Evolutionary conservation across 2,329 filamentous ascomycete species (phyloP).

Genomic region (Trichoderma citrinoviride): DNA sequence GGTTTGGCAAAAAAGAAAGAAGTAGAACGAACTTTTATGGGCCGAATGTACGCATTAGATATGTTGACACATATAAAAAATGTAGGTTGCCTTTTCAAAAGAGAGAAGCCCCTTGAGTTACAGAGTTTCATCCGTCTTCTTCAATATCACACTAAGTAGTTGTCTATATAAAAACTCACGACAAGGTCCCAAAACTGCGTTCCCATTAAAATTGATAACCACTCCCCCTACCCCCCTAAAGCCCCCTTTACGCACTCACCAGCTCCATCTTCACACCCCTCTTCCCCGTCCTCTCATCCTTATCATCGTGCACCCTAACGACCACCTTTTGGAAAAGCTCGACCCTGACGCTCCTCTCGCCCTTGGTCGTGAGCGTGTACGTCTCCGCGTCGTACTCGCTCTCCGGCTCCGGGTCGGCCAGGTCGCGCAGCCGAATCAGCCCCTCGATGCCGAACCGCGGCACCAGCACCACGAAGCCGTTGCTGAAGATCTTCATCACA

Average conservation of each 20-base stretch:
- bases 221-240: neutral
- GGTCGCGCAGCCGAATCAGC: slow-evolving; percentile 79
- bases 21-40: slow-evolving; percentile 26
- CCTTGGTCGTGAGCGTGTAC: slow-evolving; percentile 67
- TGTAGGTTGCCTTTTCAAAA: neutral
- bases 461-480: slow-evolving; percentile 95
- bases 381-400: slow-evolving; percentile 82
- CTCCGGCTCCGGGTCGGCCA: slow-evolving; percentile 74
- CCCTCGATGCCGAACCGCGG: slow-evolving; percentile 95
- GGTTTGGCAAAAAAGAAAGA: slow-evolving; percentile 32
- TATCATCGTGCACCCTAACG: slow-evolving; percentile 86
- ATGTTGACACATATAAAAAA: slow-evolving; percentile 28
- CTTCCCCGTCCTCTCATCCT: slow-evolving; percentile 95
- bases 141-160: neutral
- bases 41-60: slow-evolving; percentile 24
- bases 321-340: slow-evolving; percentile 90
- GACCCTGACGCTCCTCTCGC: slow-evolving; percentile 57
- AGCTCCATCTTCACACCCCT: slow-evolving; percentile 79
- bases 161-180: neutral
- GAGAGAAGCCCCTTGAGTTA: neutral
- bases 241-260: slow-evolving; percentile 38
- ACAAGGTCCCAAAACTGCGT: neutral
- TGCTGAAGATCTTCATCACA: slow-evolving; percentile 95
- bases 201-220: neutral
- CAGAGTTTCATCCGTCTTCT: neutral